Percentiles rank a stretch among this genome's conserved stretches.
Conservation (phyloP, 2,329 filamentous ascomycete genomes). For the Monosporascus sp. region DNA sequence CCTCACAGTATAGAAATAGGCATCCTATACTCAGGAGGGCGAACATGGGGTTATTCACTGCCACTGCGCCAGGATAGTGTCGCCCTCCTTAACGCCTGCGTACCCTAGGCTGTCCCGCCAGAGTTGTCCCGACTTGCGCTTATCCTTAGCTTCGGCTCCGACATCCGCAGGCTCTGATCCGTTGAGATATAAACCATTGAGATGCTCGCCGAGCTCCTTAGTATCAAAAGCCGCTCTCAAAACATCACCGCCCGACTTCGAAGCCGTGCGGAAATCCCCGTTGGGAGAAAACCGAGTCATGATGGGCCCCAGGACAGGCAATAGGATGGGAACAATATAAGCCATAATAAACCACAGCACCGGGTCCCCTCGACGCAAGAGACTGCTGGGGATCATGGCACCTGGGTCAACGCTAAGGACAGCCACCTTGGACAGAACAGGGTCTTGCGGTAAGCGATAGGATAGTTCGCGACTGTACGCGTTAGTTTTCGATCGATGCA, state of each 20-base stretch:
- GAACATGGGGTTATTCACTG: background rate
- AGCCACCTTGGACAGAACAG: conserved; percentile 17
- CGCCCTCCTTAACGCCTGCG: conserved; percentile 10
- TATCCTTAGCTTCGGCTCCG: conserved; percentile 14
- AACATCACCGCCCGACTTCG: conserved; percentile 23
- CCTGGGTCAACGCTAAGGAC: conserved; percentile 25
- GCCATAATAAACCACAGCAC: conserved; percentile 10
- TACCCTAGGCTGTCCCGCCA: conserved; percentile 13
- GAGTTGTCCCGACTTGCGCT: conserved; percentile 8
- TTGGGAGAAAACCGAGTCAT: conserved; percentile 18
- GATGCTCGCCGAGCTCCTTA: conserved; percentile 14
- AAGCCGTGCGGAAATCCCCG: conserved; percentile 17
- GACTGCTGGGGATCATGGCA: conserved; percentile 14
- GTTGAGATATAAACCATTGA: conserved; percentile 15
- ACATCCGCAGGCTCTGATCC: conserved; percentile 6
- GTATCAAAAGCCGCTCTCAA: conserved; percentile 21
- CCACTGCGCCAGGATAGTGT: conserved; percentile 14
- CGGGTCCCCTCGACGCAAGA: conserved; percentile 16
- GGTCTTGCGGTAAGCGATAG: conserved; percentile 15
- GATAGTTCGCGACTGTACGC: conserved; percentile 16
- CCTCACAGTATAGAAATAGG: background rate
- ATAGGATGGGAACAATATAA: conserved; percentile 4
- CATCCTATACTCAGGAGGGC: background rate
- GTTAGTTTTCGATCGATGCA: conserved; percentile 1
- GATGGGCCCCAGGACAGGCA: conserved; percentile 10